Evolutionary conservation across 2,329 filamentous ascomycete genomes (phyloP), one percentile per base, ranked within the genome.

Genomic region (Colletotrichum sp.): DNA sequence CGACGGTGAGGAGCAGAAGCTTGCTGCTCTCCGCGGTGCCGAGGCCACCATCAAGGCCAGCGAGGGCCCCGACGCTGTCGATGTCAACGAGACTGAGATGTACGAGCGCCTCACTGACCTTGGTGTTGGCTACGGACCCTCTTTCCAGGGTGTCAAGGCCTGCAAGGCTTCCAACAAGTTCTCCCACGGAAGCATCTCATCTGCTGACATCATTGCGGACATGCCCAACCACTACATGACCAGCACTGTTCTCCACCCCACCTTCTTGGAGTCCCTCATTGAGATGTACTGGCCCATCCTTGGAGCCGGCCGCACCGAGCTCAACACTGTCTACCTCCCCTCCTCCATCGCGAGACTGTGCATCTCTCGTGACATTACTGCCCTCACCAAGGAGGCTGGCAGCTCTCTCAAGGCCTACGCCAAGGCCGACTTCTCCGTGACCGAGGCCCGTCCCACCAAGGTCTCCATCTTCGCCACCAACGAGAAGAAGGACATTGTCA

Each of bases 121-220:
- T 21, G 90, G 90, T 0, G 88, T 89, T 0, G 81, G 83, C 2
- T 91, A 91, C 76, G 90, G 90, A 0, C 81, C 86, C 2, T 85
- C 85, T 0, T 92, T 92, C 82, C 89, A 89, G 79, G 87, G 89
- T 5, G 78, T 92, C 12, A 82, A 83, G 59, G 86, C 88, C 70
- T 89, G 87, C 78, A 84, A 83, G 26, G 86, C 87, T 13, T 71
- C 75, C 30, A 55, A 62, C 67, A 75, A 64, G 62, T 75, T 67
- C 71, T 69, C 78, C 6, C 59, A 71, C 49, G 77, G 77, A 6
- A 76, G 16, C 24, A 75, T 79, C 18, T 24, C 71, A 4, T 52
- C 75, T 5, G 59, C 70, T 4, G 78, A 78, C 13, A 65, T 78
- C 18, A 72, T 75, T 8, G 71, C 71, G 15, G 78, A 79, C 52